Evolutionary conservation across 495 filamentous ascomycete species (phyloP), one percentile per base, ranked within the genome.

Genomic region (Podospora anserina): DNA sequence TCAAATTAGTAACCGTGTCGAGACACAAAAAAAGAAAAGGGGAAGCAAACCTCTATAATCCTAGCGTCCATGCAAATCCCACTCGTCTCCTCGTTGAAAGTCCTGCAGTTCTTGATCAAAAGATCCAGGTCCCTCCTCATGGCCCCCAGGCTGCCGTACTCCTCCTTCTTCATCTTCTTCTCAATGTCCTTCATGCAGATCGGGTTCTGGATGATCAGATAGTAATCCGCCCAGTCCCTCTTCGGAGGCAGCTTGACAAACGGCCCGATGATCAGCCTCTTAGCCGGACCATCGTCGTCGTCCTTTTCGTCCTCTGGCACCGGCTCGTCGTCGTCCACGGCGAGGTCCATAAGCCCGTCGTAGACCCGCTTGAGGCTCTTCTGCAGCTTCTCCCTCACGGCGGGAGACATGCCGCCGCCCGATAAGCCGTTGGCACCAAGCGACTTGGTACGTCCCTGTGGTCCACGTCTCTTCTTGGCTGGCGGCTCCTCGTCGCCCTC

Each of bases 81-180:
- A 79, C 93, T 97, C 55, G 88, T 90, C 75, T 97, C 95, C 78
- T 99, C 95, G 78, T 99, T 99, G 80, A 95, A 99, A 5, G 90
- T 94, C 74, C 92, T 84, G 68, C 94, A 96, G 81, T 99, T 99
- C 72, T 86, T 87, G 77, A 93, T 94, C 73, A 99, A 86, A 66
- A 91, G 81, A 59, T 88, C 86, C 67, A 99, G 88, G 74, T 99
- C 95, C 32, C 86, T 86, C 44, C 88, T 82, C 85, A 98, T 91
- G 69, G 92, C 91, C 69, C 82, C 88, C 66, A 97, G 78, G 74
- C 84, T 90, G 70, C 88, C 88, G 77, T 98, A 99, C 70, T 97
- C 91, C 68, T 94, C 90, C 70, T 90, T 92, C 82, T 96, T 96
- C 78, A 99, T 96, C 82, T 91, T 93, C 77, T 90, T 93, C 78